These are phyloP conservation scores for Veloboletus limbatus DNA, from an alignment of 1,284 basidiomycete genomes.

Conservation along the genomic window DNA sequence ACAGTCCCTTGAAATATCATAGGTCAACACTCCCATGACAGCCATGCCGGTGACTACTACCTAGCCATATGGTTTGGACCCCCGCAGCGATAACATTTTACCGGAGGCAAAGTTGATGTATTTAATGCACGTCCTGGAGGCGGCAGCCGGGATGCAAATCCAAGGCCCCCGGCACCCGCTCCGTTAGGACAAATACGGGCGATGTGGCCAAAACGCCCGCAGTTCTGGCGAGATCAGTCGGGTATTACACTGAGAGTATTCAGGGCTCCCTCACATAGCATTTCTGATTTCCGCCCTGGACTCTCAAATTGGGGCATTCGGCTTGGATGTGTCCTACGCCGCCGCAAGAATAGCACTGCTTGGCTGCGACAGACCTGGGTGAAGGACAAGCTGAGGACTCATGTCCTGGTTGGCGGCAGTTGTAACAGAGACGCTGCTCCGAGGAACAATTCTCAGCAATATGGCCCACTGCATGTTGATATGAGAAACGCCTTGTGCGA, in stretches of 20 bases:
- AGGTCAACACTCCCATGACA: conserved; percentile 5
- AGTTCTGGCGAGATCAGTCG: conserved; percentile 48
- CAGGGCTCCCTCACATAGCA: conserved; percentile 67
- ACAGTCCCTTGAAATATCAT: conserved; percentile 57
- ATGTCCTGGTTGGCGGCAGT: conserved; percentile 87
- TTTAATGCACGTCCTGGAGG: conserved; percentile 72
- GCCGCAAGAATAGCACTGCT: conserved; percentile 67
- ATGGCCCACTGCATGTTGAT: conserved; percentile 68
- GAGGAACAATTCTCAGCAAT: conserved; percentile 88
- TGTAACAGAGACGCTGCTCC: conserved; percentile 86
- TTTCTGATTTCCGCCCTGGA: conserved; percentile 66
- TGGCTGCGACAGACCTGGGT: conserved; percentile 64
- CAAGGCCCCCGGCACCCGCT: conserved; percentile 37
- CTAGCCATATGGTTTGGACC: conserved; percentile 81
- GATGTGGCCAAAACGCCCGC: conserved; percentile 78
- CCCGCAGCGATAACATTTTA: conserved; percentile 82
- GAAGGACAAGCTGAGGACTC: conserved; percentile 86
- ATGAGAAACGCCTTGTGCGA: conserved; percentile 17
- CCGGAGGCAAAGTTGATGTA: conserved; percentile 71
- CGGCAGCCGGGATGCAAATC: conserved; percentile 63
- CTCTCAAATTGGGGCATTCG: conserved; percentile 82
- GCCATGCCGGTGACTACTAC: conserved; percentile 35
- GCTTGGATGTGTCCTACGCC: conserved; percentile 76
- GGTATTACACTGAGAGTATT: conserved; percentile 7
- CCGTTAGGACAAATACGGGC: conserved; percentile 69